Base-by-base conservation (phyloP, 495 filamentous ascomycete genomes). In the Ascobolus immersus region DNA sequence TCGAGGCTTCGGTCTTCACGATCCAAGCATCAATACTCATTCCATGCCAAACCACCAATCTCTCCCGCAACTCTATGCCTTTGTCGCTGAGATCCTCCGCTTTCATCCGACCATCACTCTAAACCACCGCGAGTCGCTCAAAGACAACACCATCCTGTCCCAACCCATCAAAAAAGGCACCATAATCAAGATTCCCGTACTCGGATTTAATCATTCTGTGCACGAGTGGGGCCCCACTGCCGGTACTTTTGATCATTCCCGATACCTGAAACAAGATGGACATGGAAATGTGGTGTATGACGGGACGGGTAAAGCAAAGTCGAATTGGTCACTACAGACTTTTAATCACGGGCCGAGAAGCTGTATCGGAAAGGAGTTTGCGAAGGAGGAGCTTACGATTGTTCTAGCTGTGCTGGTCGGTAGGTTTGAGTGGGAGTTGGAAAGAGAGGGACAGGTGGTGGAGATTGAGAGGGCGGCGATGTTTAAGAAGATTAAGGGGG, bases 361-460 rank as follows among this genome's bases (percentile, higher is more conserved):
- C n/a, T 72, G 68, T 38, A 69, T 72, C 42, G 67, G 69, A 31
- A 71, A 67, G 51, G 59, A 60, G 2, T 96, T 96, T 54, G 75
- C 81, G 0, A 74, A 69, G 52, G 59, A 68, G 0, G 86, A 93
- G 58, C 76, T 89, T 49, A 77, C 73, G 6, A 77, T 69, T 45
- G 52, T 92, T 41, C 39, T 96, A 32, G 82, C 79, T 33, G 61
- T 64, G 3, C 61, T 70, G 54, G 67, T 84, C 13, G 78, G 78
- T 10, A 58, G 63, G 27, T 89, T 72, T 42, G 58, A 71, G 41
- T 65, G n/a, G n/a, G n/a, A n/a, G n/a, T n/a, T n/a, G n/a, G n/a
- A n/a, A n/a, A n/a, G 37, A 45, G 58, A 61, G 37, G 60, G 65
- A 51, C 55, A 50, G 17, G 62, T 70, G 37, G 34, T 80, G n/a